Base-by-base conservation (phyloP, 805 yeast species). In the Hanseniaspora lindneri region DNA sequence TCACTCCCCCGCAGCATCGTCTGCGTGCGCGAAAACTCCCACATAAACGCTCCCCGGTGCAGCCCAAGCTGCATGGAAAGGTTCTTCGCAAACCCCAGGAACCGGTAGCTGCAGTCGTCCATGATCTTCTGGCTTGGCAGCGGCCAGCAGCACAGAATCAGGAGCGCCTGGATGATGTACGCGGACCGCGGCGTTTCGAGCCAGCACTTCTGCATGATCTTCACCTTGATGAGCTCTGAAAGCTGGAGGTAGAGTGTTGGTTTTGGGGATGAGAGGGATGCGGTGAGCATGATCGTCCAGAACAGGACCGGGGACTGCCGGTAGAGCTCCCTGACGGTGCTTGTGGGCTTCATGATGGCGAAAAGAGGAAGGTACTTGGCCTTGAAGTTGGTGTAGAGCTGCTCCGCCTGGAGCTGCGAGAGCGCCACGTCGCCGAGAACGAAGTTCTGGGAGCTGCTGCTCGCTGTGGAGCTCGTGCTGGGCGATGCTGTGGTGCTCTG, bases 151-250 rank as follows among this genome's bases (percentile, higher is more conserved):
- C 88, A 77, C 25, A 88, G 68, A n/a, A 88, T 80, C 23, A 88
- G 66, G 34, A 88, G 67, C 0, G 96, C 94, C 60, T 88, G 96
- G 7, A 88, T 85, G 34, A 88, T 88, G 61, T 88, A 95, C 0
- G 96, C 84, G 2, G 95, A 83, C 59, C 96, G 72, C 2, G 96
- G 96, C 0, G 96, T 88, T 50, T 88, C 69, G 42, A 87, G 77
- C 94, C 95, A 85, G 64, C 95, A 86, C 0, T 94, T 84, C 58
- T 84, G 94, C 47, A 85, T 85, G 0, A 95, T 95, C 55, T 87
- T 66, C 58, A 84, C 92, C 58, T 83, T 84, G 55, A 88, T 83
- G 36, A 85, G 69, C 1, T 84, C 76, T 14, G 92, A 81, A 40
- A 87, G 67, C 25, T 81, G 72, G 63, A 76, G 75, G 67, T 88